A percentile compares a stretch with the other conserved stretches of the same genome.
phyloP scores from a whole-genome alignment of 2,329 filamentous ascomycete species.

The Beauveria medogensis region DNA sequence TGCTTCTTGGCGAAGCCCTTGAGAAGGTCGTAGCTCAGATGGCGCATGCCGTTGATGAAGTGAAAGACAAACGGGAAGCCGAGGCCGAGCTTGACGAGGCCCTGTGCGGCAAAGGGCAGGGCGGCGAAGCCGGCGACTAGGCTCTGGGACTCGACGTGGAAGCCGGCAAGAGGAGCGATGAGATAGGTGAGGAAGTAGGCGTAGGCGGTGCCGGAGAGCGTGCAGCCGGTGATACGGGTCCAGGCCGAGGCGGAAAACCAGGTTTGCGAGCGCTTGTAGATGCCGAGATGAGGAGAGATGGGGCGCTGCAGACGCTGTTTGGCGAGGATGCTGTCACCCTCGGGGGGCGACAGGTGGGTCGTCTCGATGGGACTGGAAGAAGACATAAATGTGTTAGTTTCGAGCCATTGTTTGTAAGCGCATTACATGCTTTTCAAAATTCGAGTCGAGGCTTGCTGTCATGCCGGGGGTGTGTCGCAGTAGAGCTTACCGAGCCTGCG shows the following conservation, averaged over 20 bases:
- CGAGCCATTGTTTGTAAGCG: no score
- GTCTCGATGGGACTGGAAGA: constrained; percentile 42
- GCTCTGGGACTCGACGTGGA: constrained; percentile 51
- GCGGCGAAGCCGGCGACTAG: constrained; percentile 53
- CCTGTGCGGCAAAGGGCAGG: constrained; percentile 52
- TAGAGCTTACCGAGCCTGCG: constrained; percentile 38
- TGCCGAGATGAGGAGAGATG: constrained; percentile 73
- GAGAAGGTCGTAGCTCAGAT: constrained; percentile 45
- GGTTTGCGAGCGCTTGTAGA: constrained; percentile 83
- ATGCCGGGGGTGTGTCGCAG: neutral
- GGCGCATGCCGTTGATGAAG: constrained; percentile 46
- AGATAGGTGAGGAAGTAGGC: constrained; percentile 75
- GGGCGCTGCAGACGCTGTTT: constrained; percentile 75
- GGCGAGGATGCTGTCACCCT: constrained; percentile 60
- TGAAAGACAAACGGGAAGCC: constrained; percentile 55
- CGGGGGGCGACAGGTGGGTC: constrained; percentile 44
- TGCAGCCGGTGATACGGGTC: constrained; percentile 76
- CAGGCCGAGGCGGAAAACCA: constrained; percentile 66
- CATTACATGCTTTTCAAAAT: neutral
- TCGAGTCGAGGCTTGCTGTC: neutral
- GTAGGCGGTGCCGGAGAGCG: constrained; percentile 69
- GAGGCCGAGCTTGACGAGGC: constrained; percentile 44
- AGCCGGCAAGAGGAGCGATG: constrained; percentile 62
- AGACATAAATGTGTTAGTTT: neutral
- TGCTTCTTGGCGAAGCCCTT: constrained; percentile 41